Percentiles rank a stretch among this genome's conserved stretches.
Evolutionary conservation across 192 early-diverging fungal species (phyloP).

Genomic region (Coemansia erecta): DNA sequence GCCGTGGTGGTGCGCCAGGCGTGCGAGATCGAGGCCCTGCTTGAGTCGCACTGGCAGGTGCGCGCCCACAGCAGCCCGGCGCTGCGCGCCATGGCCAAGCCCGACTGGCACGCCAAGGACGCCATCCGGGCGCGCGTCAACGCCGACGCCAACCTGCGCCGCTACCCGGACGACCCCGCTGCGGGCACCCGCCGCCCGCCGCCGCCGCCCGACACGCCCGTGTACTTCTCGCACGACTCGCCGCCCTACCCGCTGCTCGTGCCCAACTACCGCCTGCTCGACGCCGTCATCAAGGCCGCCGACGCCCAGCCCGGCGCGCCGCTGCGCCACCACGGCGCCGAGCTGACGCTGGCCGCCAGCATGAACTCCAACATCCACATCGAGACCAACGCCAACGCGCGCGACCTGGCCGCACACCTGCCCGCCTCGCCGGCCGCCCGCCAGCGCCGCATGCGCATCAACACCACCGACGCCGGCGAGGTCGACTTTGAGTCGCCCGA

Average conservation of each 20-base stretch:
- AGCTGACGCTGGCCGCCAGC: constrained; percentile 49
- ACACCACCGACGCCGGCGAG: constrained; percentile 18
- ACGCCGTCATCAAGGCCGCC: constrained; percentile 21
- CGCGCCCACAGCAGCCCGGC: constrained; percentile 20
- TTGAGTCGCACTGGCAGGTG: constrained; percentile 53
- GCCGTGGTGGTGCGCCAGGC: constrained; percentile 43
- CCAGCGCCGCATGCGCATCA: constrained; percentile 15
- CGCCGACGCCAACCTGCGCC: constrained; percentile 44
- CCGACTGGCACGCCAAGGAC: constrained; percentile 45
- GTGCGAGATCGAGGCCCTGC: constrained; percentile 49
- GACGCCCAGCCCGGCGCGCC: constrained; percentile 4
- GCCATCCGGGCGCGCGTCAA: constrained; percentile 51
- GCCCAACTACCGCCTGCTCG: constrained; percentile 38
- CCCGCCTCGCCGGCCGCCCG: constrained; percentile 5
- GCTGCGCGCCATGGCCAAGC: constrained; percentile 35
- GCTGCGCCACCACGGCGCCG: constrained; percentile 22
- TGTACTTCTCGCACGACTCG: constrained; percentile 45
- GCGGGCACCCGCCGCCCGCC: constrained; percentile 11
- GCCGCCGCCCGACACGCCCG: constrained; percentile 11
- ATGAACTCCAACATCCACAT: constrained; percentile 56
- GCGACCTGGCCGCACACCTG: constrained; percentile 10
- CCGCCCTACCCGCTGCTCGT: constrained; percentile 51
- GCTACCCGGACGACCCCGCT: constrained; percentile 18
- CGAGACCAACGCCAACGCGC: constrained; percentile 51
- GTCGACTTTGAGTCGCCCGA: constrained; percentile 34